A percentile compares a stretch with the other conserved stretches of the same genome.
Conservation (phyloP, 1,284 basidiomycete species). For the Polyporus tsugae region DNA sequence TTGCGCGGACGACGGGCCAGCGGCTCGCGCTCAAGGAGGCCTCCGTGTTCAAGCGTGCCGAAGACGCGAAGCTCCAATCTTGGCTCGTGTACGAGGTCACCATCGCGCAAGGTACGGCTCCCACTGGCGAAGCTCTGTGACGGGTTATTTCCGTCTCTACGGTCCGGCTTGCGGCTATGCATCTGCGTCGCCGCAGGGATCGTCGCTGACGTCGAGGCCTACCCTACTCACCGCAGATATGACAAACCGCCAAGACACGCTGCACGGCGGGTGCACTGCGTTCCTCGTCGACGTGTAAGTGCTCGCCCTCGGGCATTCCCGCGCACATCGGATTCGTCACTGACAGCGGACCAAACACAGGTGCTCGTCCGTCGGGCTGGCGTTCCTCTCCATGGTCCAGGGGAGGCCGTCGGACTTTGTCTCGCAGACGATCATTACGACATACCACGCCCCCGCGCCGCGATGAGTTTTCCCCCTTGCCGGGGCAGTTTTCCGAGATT, state of each 20-base stretch:
- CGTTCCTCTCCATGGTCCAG: constrained; percentile 51
- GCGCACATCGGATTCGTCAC: not conserved
- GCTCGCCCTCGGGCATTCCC: not conserved
- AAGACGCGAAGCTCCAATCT: constrained; percentile 20
- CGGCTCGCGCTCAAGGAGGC: constrained; percentile 20
- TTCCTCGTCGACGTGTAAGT: constrained; percentile 33
- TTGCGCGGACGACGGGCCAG: constrained; percentile 19
- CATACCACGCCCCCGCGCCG: constrained; percentile 45
- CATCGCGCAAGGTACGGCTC: constrained; percentile 18
- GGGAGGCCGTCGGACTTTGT: constrained; percentile 46
- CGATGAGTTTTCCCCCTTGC: constrained; percentile 7
- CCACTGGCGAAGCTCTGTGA: not conserved
- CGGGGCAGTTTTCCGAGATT: not conserved
- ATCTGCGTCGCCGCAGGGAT: not conserved
- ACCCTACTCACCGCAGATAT: constrained; percentile 30
- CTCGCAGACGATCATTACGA: constrained; percentile 58
- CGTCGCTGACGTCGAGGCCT: not conserved
- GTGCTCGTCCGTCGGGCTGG: constrained; percentile 49
- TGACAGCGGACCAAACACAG: constrained; percentile 36
- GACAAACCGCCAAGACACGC: constrained; percentile 30
- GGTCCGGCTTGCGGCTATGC: too few species aligned
- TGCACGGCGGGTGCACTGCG: constrained; percentile 39
- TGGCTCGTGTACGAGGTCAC: constrained; percentile 19
- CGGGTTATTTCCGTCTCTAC: not conserved
- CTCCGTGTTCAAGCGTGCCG: constrained; percentile 17